Percentiles rank a stretch among this genome's conserved stretches.
phyloP scores from a whole-genome alignment of 176 grass and related monocot species.

The Paspalum notatum region DNA sequence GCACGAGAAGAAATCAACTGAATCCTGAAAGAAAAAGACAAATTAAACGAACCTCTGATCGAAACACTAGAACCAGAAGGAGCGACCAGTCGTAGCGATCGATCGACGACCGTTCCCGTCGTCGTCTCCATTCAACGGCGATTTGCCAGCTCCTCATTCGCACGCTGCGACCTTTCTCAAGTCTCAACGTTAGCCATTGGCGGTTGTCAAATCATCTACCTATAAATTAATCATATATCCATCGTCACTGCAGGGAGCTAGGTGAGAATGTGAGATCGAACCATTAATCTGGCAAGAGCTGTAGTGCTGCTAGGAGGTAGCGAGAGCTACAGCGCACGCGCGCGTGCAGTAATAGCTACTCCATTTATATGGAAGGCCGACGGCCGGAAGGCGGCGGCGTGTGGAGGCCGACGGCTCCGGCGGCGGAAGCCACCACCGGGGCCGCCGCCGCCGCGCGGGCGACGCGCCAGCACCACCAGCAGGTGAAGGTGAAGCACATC shows the following conservation, averaged over 20 bases:
- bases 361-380: constrained; percentile 23
- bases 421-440: too few species aligned
- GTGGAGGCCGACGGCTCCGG: not conserved
- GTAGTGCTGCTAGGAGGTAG: too few species aligned
- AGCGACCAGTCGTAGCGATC: not conserved
- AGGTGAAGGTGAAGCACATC: constrained; percentile 53
- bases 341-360: too few species aligned
- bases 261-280: too few species aligned
- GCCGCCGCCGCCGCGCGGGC: not conserved
- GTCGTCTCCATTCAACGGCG: constrained; percentile 40
- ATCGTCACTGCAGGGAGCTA: too few species aligned
- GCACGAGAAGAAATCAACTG: too few species aligned
- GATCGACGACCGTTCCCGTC: not conserved
- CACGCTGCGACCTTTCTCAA: constrained; percentile 39
- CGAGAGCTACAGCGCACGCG: too few species aligned
- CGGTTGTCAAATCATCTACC: not conserved
- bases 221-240: too few species aligned
- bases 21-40: too few species aligned
- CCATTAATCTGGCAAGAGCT: too few species aligned
- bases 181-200: too few species aligned
- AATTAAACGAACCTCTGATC: too few species aligned
- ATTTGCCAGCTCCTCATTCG: not conserved
- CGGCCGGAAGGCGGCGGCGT: not conserved
- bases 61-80: not conserved
- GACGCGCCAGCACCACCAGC: not conserved